Conservation (phyloP, 1,139 yeast species). For the Suhomyces bolitotheri region DNA sequence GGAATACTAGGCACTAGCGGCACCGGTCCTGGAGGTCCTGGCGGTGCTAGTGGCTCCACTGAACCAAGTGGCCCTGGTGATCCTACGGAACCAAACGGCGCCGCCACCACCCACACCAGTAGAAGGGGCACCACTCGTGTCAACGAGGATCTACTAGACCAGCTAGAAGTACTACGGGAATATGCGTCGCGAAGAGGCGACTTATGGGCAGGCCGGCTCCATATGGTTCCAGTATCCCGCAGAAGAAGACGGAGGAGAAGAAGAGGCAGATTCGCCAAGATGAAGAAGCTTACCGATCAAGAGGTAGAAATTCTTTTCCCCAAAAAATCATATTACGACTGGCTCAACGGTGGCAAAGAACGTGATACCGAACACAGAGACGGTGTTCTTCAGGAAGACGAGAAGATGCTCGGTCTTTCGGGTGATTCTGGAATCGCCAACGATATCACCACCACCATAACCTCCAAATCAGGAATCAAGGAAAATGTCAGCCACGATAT, state of each 20-base stretch:
- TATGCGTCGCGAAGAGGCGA: constrained; percentile 36
- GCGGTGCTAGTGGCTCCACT: neutral
- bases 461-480: neutral
- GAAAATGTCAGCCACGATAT: neutral
- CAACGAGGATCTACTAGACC: constrained; percentile 37
- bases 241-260: constrained; percentile 34
- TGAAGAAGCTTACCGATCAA: constrained; percentile 55
- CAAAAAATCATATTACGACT: constrained; percentile 55
- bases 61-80: neutral
- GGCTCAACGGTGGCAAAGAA: constrained; percentile 61
- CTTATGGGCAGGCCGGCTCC: constrained; percentile 29
- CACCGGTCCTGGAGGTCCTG: neutral
- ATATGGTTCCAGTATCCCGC: constrained; percentile 8
- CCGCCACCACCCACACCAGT: constrained; percentile 2
- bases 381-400: constrained; percentile 38
- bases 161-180: constrained; percentile 35
- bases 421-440: constrained; percentile 1
- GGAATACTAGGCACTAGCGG: neutral
- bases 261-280: constrained; percentile 43
- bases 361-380: constrained; percentile 35
- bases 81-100: neutral
- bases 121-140: constrained; percentile 15
- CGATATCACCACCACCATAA: constrained; percentile 1
- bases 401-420: constrained; percentile 6
- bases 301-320: constrained; percentile 73